phyloP scores from a whole-genome alignment of 2,329 filamentous ascomycete species.

The Fusarium penzigii region DNA sequence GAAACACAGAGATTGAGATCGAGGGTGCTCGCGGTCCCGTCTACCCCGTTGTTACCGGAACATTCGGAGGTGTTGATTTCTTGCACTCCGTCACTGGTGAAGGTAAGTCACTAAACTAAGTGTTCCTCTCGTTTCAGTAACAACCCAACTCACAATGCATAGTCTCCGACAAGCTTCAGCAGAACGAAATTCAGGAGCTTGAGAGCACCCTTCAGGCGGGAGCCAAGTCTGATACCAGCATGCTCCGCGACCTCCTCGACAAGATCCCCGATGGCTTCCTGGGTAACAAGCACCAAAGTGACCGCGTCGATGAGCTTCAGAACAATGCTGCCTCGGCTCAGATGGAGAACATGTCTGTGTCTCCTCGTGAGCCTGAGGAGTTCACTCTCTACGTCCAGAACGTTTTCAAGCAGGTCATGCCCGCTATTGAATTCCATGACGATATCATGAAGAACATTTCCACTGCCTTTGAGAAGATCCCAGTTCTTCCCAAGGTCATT shows the following conservation, averaged over 20 bases:
- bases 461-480: slow-evolving; percentile 79
- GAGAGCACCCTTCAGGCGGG: slow-evolving; percentile 76
- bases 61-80: slow-evolving; percentile 94
- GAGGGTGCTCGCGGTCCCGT: slow-evolving; percentile 65
- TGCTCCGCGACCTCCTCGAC: slow-evolving; percentile 76
- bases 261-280: slow-evolving; percentile 82
- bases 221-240: slow-evolving; percentile 65
- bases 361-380: slow-evolving; percentile 78
- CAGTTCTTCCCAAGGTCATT: slow-evolving; percentile 79
- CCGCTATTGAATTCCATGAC: slow-evolving; percentile 89
- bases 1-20: slow-evolving; percentile 69
- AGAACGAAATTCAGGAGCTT: slow-evolving; percentile 87
- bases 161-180: slow-evolving; percentile 86
- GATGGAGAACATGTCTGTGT: slow-evolving; percentile 72
- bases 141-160: slow-evolving; percentile 11
- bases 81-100: slow-evolving; percentile 80
- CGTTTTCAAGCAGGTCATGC: slow-evolving; percentile 78
- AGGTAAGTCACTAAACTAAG: slow-evolving; percentile 38
- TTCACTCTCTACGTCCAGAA: slow-evolving; percentile 77
- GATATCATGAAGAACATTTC: slow-evolving; percentile 79
- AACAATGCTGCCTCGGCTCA: slow-evolving; percentile 72
- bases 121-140: neutral
- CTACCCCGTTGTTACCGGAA: slow-evolving; percentile 85
- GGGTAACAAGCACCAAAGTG: slow-evolving; percentile 71
- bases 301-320: slow-evolving; percentile 79